Evolutionary conservation across 2,329 filamentous ascomycete species (phyloP), one percentile per base, ranked within the genome.

Genomic region (Botrytis fragariae): DNA sequence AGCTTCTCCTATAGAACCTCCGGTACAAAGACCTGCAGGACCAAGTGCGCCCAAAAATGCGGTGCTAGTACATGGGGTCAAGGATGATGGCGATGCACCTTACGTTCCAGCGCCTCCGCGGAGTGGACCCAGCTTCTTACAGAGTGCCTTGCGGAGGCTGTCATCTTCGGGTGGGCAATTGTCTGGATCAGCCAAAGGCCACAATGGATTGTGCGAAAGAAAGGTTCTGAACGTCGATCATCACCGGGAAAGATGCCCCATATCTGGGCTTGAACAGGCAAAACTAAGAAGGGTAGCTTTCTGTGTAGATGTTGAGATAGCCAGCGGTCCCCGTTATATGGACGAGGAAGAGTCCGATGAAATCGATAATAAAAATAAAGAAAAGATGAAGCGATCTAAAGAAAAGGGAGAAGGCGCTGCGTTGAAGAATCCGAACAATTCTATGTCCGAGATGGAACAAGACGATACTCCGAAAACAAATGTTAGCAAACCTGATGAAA

Each of bases 221-320:
- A 90, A 86, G 76, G 87, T 97, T 12, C 85, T 98, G 84, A 99
- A 99, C 79, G 87, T 98, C 62, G 94, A 98, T 80, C 89, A 85
- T 14, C 87, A 91, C 77, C 89, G 96, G 60, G 91, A 95, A 79
- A 86, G 96, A 76, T 97, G 94, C 81, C 87, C 89, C 37, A 89
- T 98, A 44, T 85, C 89, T 7, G 95, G 97, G 77, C 85, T 99
- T 64, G 91, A 94, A 77, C 89, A 91, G 79, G 89, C 89, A 67
- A 97, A 96, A 81, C 83, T 99, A 74, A 89, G 94, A 71, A 90
- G 94, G 71, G 96, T 99, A 0, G 93, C 95, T 0, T 99, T 99
- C 80, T 97, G 93, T 78, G 96, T 99, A 4, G 96, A 99, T 80
- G 95, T 99, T 7, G 96, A 99, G 82, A 97, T 99, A 79, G 95